Percentiles rank a stretch among this genome's conserved stretches.
These are phyloP conservation scores for Aspergillus tubingensis DNA, from an alignment of 2,329 filamentous ascomycete genomes.

Conservation along the genomic window DNA sequence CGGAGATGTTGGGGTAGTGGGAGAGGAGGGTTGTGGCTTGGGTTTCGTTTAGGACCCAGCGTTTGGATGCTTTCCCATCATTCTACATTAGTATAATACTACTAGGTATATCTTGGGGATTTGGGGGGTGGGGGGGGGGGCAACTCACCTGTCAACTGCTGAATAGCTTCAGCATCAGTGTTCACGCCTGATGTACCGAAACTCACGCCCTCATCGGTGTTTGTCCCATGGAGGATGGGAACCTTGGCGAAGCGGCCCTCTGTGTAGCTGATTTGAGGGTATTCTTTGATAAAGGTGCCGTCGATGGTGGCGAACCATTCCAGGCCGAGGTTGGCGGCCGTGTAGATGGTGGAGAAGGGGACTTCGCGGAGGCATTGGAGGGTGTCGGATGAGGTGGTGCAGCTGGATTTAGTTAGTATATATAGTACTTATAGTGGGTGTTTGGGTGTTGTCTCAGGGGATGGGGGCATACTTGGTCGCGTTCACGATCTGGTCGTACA, in stretches of 20 bases:
- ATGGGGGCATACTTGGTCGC: slow-evolving; percentile 22
- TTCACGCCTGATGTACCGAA: slow-evolving; percentile 57
- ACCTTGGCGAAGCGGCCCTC: slow-evolving; percentile 63
- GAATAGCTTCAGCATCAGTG: slow-evolving; percentile 55
- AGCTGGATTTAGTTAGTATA: slow-evolving; percentile 19
- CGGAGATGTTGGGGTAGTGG: slow-evolving; percentile 55
- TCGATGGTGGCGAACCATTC: slow-evolving; percentile 52
- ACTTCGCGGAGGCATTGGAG: slow-evolving; percentile 33
- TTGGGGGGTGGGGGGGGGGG: neutral
- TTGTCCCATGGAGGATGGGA: slow-evolving; percentile 64
- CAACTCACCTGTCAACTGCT: slow-evolving; percentile 29
- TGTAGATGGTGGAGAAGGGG: slow-evolving; percentile 28
- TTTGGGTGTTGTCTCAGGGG: neutral
- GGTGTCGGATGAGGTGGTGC: slow-evolving; percentile 27
- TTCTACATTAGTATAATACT: neutral
- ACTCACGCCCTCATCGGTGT: slow-evolving; percentile 65
- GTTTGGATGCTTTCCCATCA: slow-evolving; percentile 22
- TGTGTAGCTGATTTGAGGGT: slow-evolving; percentile 56
- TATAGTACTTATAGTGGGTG: no score
- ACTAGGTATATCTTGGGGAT: slow-evolving; percentile 23
- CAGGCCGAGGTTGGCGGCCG: slow-evolving; percentile 26
- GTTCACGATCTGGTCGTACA: slow-evolving; percentile 34
- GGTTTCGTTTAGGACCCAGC: slow-evolving; percentile 29
- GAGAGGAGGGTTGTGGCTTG: slow-evolving; percentile 44
- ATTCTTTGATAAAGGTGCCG: slow-evolving; percentile 57